These are phyloP conservation scores for Claviceps sp. DNA, from an alignment of 2,329 filamentous ascomycete genomes.

Conservation along the genomic window DNA sequence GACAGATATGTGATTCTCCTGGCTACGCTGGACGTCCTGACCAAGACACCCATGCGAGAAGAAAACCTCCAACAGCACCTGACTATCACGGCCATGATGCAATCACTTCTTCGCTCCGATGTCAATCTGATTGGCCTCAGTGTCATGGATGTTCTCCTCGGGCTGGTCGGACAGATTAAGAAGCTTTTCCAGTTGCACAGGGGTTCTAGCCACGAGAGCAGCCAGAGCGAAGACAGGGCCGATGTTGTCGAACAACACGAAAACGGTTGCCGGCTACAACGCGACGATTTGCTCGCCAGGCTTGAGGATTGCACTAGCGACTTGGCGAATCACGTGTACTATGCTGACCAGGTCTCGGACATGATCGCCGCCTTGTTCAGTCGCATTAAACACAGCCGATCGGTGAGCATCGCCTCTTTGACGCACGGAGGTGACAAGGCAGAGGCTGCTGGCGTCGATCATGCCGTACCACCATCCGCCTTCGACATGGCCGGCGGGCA, in stretches of 20 bases:
- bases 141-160: conserved; percentile 85
- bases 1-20: conserved; percentile 86
- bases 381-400: conserved; percentile 55
- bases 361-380: conserved; percentile 75
- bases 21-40: conserved; percentile 63
- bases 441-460: conserved; percentile 24
- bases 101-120: conserved; percentile 71
- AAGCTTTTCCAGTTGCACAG: conserved; percentile 55
- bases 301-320: conserved; percentile 80
- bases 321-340: conserved; percentile 89
- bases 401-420: conserved; percentile 29
- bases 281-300: conserved; percentile 51
- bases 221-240: conserved; percentile 20
- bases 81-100: conserved; percentile 63
- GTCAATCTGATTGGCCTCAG: conserved; percentile 92
- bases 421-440: conserved; percentile 29
- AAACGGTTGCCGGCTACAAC: conserved; percentile 27
- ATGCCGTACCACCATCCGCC: conserved; percentile 16
- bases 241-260: conserved; percentile 18
- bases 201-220: conserved; percentile 19
- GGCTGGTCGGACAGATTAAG: conserved; percentile 72
- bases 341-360: conserved; percentile 88
- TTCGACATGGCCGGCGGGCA: conserved; percentile 31
- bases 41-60: conserved; percentile 54
- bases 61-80: conserved; percentile 61